Evolutionary conservation across 2,329 filamentous ascomycete species (phyloP), one percentile per base, ranked within the genome.

Genomic region (Phaeosphaeriaceae sp.): DNA sequence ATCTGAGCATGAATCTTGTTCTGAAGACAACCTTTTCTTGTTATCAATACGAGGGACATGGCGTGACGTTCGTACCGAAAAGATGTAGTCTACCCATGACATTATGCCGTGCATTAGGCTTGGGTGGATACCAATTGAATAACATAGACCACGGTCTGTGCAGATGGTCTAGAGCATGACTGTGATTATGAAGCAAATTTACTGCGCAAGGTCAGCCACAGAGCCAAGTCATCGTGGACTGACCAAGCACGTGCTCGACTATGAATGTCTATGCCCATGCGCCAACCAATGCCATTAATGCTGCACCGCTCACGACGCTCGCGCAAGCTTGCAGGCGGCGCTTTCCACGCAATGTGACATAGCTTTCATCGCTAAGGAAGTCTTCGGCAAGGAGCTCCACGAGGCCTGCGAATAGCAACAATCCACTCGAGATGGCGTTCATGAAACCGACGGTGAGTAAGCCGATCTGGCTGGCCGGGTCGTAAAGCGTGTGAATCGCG

Each of bases 281-380:
- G 7, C 88, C 88, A 1, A 90, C 88, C 56, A 90, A 76, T 20
- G 87, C 86, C 88, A 90, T 90, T 45, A 90, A 73, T 59, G 84
- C 73, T 17, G 85, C 84, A 0, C 88, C 88, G 27, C 79, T 80
- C 11, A 88, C 81, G 36, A 90, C 88, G 10, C 86, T 84, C 42
- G 80, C 76, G 74, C 87, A 89, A 55, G 88, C 88, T 69, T 89
- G 83, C 55, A 88, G 69, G 59, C 88, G 82, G 63, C 83, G 80
- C 68, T 80, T 82, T 7, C 88, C 88, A 55, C 79, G 81, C 53
- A 90, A 74, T 21, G 81, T 81, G 48, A 82, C 79, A 76, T 90
- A 90, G 65, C 88, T 89, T 58, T 83, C 81, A 62, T 90, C 87
- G 67, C 85, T 88, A 61, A 91, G 57, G 48, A 84, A 83, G 52